phyloP scores from a whole-genome alignment of 1,284 basidiomycete genomes.

The Butyriboletus appendiculatus region DNA sequence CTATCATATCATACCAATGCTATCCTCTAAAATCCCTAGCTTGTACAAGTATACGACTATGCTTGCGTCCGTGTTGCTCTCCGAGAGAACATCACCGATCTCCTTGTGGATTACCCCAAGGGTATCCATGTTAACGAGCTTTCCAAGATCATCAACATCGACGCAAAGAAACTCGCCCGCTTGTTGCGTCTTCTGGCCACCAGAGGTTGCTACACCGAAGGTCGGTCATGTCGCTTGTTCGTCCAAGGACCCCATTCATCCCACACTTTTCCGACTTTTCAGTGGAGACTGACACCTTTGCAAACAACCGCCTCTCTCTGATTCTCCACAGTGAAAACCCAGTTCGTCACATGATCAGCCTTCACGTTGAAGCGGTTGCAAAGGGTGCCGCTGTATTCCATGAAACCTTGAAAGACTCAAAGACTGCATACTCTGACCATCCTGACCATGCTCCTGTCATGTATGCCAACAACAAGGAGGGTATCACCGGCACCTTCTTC shows the following conservation, averaged over 20 bases:
- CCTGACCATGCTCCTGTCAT: constrained; percentile 25
- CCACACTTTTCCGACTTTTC: not conserved
- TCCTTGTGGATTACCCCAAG: constrained; percentile 27
- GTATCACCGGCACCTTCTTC: constrained; percentile 29
- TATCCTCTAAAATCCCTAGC: constrained; percentile 7
- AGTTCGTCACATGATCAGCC: constrained; percentile 21
- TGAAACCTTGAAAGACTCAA: constrained; percentile 29
- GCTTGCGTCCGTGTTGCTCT: constrained; percentile 35
- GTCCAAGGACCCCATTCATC: not conserved
- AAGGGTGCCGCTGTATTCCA: constrained; percentile 29
- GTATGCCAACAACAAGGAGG: constrained; percentile 20
- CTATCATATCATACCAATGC: no score
- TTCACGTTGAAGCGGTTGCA: constrained; percentile 23
- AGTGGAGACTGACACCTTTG: constrained; percentile 34
- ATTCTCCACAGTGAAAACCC: constrained; percentile 30
- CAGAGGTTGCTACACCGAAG: constrained; percentile 40
- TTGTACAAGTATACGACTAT: constrained; percentile 27
- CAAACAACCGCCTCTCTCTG: constrained; percentile 39
- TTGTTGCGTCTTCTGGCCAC: constrained; percentile 39
- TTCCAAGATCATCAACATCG: constrained; percentile 26
- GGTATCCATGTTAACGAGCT: constrained; percentile 36
- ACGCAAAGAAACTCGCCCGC: constrained; percentile 33
- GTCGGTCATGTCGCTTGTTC: constrained; percentile 10
- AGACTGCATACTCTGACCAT: constrained; percentile 24
- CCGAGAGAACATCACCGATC: constrained; percentile 31